Evolutionary conservation across 2,329 filamentous ascomycete species (phyloP), one percentile per base, ranked within the genome.

Genomic region (Clonostachys chloroleuca): DNA sequence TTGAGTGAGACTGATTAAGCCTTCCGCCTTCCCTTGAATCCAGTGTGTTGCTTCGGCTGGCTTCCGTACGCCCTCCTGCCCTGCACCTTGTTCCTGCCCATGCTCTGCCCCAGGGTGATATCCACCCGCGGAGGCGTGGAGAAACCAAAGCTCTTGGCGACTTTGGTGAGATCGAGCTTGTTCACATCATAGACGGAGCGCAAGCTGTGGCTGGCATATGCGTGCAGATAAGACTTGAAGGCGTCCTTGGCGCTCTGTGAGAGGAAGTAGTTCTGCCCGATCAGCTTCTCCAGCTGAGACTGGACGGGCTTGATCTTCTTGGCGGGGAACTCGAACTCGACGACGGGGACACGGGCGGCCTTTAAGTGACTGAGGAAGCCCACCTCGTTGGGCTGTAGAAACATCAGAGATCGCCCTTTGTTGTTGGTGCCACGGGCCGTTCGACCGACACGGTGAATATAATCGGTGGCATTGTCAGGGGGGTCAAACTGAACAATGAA

Each of bases 401-500:
- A 96, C 75, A 99, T 87, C 56, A 99, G 74, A 56, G 87, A 92
- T 57, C 89, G 86, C 30, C 94, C 94, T 68, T 90, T 95, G 61
- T 80, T 83, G 63, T 89, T 86, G 50, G 83, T 77, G 45, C 92
- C 92, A 68, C 94, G 80, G 0, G 94, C 94, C 5, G 94, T 99
- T 59, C 94, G 89, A 56, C 94, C 94, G 14, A 97, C 94, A 49
- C 94, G 88, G 74, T 99, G 94, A 59, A 96, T 95, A 70, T 97
- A 95, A 65, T 94, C 88, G 56, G 87, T 78, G 18, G 89, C 87
- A 64, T 95, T 89, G 75, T 96, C 91, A 5, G 92, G 91, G 12
- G 92, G 92, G 57, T 96, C 94, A 60, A 95, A 96, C 67, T 97
- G 92, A 52, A 96, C 84, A 56, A 96, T 95, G 85, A 89, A 97